phyloP scores from a whole-genome alignment of 2,329 filamentous ascomycete species.

The Zasmidium angulare region DNA sequence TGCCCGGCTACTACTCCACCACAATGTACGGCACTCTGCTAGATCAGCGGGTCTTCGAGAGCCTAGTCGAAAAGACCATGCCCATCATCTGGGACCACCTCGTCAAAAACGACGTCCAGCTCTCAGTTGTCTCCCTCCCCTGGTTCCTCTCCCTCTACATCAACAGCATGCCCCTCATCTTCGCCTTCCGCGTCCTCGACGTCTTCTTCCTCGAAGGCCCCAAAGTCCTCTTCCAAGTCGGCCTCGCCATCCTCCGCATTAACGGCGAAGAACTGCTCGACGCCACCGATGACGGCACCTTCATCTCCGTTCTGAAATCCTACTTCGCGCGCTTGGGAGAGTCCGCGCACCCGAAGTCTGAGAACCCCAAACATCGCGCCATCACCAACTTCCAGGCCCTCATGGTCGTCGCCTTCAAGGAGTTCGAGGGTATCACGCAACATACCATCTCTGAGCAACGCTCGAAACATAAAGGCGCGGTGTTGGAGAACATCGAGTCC shows the following conservation, averaged over 20 bases:
- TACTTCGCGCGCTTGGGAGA: conserved; percentile 94
- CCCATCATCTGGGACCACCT: conserved; percentile 97
- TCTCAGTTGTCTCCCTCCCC: conserved; percentile 93
- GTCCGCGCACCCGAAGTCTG: conserved; percentile 90
- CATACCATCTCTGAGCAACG: conserved; percentile 86
- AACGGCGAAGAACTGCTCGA: conserved; percentile 96
- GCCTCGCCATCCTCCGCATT: conserved; percentile 91
- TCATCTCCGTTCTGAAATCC: conserved; percentile 91
- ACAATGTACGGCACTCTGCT: conserved; percentile 99
- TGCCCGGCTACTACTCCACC: conserved; percentile 96
- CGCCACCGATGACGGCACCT: conserved; percentile 89
- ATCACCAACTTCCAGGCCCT: conserved; percentile 97
- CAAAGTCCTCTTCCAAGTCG: conserved; percentile 95
- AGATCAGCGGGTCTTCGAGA: conserved; percentile 97
- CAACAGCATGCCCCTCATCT: conserved; percentile 98
- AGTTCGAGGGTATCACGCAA: conserved; percentile 94
- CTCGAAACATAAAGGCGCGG: conserved; percentile 88
- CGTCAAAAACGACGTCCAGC: conserved; percentile 93
- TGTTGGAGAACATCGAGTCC: conserved; percentile 92
- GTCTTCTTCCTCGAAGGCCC: conserved; percentile 98
- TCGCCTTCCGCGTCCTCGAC: conserved; percentile 92
- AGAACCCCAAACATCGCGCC: conserved; percentile 89
- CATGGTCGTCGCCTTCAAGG: conserved; percentile 98
- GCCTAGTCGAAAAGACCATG: conserved; percentile 98
- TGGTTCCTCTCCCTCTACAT: conserved; percentile 99